These are phyloP conservation scores for Backusella circina DNA, from an alignment of 192 early-diverging fungal species.

Conservation along the genomic window DNA sequence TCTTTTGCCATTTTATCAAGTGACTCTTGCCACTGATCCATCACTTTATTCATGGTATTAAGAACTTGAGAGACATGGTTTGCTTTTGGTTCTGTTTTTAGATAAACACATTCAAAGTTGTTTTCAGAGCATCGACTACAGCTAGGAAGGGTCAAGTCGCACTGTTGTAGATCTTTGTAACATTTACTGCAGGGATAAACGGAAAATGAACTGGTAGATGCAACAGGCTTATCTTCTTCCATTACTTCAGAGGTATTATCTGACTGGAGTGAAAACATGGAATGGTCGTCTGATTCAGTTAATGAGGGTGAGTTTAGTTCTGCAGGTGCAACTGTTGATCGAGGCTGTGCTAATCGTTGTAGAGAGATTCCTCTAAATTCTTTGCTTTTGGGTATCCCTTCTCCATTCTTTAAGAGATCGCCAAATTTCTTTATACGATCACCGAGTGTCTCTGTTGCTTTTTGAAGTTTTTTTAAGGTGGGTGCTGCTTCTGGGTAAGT, in stretches of 20 bases:
- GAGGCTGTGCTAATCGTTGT: slow-evolving; percentile 10
- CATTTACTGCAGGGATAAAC: slow-evolving; percentile 39
- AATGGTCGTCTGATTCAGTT: not conserved
- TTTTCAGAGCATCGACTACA: slow-evolving; percentile 29
- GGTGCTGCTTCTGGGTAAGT: slow-evolving; percentile 42
- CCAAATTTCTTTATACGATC: slow-evolving; percentile 38
- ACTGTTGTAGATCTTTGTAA: slow-evolving; percentile 37
- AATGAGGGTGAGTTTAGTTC: not conserved
- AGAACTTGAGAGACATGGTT: slow-evolving; percentile 40
- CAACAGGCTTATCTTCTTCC: slow-evolving; percentile 7
- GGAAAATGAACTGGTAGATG: slow-evolving; percentile 23
- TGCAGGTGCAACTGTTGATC: not conserved
- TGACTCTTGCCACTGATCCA: slow-evolving; percentile 43
- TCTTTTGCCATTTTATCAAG: slow-evolving; percentile 41
- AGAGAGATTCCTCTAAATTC: slow-evolving; percentile 12
- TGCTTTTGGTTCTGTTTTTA: slow-evolving; percentile 34
- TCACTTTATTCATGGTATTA: slow-evolving; percentile 39
- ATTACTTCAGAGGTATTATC: not conserved
- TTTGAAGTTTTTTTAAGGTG: slow-evolving; percentile 38
- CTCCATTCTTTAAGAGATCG: slow-evolving; percentile 28
- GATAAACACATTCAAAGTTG: slow-evolving; percentile 29
- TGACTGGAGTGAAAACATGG: not conserved
- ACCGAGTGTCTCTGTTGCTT: slow-evolving; percentile 39
- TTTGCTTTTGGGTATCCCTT: slow-evolving; percentile 8
- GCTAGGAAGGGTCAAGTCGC: slow-evolving; percentile 31